A percentile compares a stretch with the other conserved stretches of the same genome.
These are phyloP conservation scores for Agrostemma githago DNA, from an alignment of 148 eudicot species.

Conservation along the genomic window DNA sequence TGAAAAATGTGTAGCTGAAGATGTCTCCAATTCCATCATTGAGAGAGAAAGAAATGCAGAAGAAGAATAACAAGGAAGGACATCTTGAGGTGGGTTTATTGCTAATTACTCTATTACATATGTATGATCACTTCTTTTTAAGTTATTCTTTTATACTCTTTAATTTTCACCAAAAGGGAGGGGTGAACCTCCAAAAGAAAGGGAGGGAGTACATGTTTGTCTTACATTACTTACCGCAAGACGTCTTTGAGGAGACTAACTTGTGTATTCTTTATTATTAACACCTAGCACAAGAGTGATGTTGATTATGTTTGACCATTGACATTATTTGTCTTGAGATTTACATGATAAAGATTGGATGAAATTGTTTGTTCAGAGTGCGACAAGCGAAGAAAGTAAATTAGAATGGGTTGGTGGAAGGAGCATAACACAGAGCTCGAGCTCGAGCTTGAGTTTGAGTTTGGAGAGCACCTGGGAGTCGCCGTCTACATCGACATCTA, in stretches of 20 bases:
- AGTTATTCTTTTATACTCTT: too few species aligned
- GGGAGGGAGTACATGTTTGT: too few species aligned
- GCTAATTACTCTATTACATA: not conserved
- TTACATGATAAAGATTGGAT: not conserved
- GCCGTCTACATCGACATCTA: not conserved
- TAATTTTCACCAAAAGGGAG: too few species aligned
- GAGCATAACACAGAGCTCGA: conserved; percentile 22
- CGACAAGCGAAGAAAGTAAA: conserved; percentile 18
- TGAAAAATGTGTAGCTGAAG: conserved; percentile 30
- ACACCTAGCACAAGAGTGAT: not conserved
- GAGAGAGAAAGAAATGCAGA: conserved; percentile 45
- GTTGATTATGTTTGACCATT: not conserved
- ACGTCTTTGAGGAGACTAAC: too few species aligned
- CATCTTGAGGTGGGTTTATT: conserved; percentile 31
- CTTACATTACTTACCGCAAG: too few species aligned
- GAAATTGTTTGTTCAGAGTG: conserved; percentile 1
- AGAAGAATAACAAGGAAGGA: conserved; percentile 30
- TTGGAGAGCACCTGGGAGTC: conserved; percentile 13
- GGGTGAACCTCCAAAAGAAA: too few species aligned
- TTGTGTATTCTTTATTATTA: too few species aligned
- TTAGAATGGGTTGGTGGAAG: conserved; percentile 18
- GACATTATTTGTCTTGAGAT: too few species aligned
- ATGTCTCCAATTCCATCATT: conserved; percentile 57
- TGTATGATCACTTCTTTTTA: too few species aligned
- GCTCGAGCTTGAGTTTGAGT: conserved; percentile 15